Conservation (phyloP, 106 monocot species). For the Phalaenopsis equestris region DNA sequence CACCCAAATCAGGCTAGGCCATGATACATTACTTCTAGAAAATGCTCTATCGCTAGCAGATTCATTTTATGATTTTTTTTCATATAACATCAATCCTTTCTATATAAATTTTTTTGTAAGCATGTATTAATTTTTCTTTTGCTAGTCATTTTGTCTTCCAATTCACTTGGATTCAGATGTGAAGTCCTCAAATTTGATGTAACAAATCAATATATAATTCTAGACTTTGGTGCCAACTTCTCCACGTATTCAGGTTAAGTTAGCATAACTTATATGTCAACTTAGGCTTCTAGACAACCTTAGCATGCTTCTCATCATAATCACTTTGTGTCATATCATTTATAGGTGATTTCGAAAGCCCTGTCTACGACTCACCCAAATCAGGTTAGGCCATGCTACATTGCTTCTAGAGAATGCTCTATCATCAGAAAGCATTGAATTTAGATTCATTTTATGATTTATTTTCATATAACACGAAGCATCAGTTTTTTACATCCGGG, state of each 20-base stretch:
- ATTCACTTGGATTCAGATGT: not conserved
- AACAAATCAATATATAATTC: not conserved
- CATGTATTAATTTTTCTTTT: not conserved
- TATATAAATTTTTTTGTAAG: not conserved
- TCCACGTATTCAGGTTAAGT: not conserved
- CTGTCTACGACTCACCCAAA: too few relatives aligned
- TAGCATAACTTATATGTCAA: too few relatives aligned
- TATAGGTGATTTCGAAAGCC: too few relatives aligned
- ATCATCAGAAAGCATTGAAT: not conserved
- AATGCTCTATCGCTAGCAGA: not conserved
- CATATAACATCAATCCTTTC: not conserved
- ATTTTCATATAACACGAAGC: not conserved
- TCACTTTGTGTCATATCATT: too few relatives aligned
- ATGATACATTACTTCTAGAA: not conserved
- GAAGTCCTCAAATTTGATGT: not conserved
- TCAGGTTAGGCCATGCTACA: not conserved
- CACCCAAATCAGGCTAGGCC: too few relatives aligned
- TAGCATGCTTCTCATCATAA: not conserved
- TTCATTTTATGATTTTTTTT: not conserved
- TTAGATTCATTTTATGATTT: not conserved
- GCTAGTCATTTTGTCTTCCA: not conserved
- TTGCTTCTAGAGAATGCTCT: not conserved
- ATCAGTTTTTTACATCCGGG: not conserved
- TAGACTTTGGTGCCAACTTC: not conserved
- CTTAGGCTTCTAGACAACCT: not conserved